phyloP scores from a whole-genome alignment of 306 rosid genomes.

The Fagus crenata region DNA sequence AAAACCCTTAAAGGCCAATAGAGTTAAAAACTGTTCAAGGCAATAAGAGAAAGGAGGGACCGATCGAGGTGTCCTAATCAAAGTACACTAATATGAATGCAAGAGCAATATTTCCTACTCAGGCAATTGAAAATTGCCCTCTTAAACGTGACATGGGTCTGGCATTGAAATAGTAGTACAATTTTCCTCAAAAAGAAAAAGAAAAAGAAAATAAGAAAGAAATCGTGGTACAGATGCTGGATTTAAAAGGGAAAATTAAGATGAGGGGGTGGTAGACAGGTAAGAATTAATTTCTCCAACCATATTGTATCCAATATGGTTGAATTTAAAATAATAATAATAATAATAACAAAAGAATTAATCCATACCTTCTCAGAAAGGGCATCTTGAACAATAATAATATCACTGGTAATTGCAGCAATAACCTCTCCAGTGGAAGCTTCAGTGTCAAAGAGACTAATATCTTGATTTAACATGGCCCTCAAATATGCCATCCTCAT shows the following conservation, averaged over 20 bases:
- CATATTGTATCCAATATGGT: background rate
- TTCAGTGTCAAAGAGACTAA: conserved; percentile 85
- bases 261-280: too few relatives aligned
- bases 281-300: background rate
- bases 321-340: too few relatives aligned
- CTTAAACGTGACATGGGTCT: background rate
- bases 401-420: conserved; percentile 84
- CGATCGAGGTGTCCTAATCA: too few relatives aligned
- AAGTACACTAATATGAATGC: background rate
- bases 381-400: conserved; percentile 89
- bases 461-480: conserved; percentile 86
- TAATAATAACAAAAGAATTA: background rate
- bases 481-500: conserved; percentile 96
- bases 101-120: background rate
- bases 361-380: conserved; percentile 75
- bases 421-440: conserved; percentile 92
- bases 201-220: too few relatives aligned
- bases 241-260: too few relatives aligned
- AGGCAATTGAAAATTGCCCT: background rate
- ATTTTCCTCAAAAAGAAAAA: too few relatives aligned
- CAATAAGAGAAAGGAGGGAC: too few relatives aligned
- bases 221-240: too few relatives aligned
- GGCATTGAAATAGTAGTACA: too few relatives aligned
- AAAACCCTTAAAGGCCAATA: too few relatives aligned
- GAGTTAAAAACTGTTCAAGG: too few relatives aligned